A percentile compares a stretch with the other conserved stretches of the same genome.
phyloP scores from a whole-genome alignment of 129 eudicot species.

The Dittrichia graveolens region DNA sequence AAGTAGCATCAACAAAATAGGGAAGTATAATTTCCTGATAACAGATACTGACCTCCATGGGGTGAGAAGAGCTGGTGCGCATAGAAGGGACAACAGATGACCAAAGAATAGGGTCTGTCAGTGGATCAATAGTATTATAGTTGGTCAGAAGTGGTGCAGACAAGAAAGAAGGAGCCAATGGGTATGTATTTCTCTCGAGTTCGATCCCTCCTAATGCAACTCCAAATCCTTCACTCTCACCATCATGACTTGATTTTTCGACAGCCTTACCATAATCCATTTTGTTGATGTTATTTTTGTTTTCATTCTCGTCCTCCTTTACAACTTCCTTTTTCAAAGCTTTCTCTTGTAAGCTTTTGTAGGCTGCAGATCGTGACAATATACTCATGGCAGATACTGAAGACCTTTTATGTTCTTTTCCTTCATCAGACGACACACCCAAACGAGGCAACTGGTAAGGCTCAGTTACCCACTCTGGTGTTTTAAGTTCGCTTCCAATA shows the following conservation, averaged over 20 bases:
- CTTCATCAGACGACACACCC: conserved; percentile 54
- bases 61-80: conserved; percentile 66
- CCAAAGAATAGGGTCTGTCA: conserved; percentile 84
- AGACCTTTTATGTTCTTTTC: conserved; percentile 51
- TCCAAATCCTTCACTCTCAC: conserved; percentile 62
- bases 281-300: conserved; percentile 63
- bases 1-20: background rate
- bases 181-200: conserved; percentile 55
- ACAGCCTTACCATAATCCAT: conserved; percentile 66
- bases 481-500: conserved; percentile 63
- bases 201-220: conserved; percentile 56
- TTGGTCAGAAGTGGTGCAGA: conserved; percentile 81
- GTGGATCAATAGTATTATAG: conserved; percentile 73
- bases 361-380: conserved; percentile 80
- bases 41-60: conserved; percentile 60
- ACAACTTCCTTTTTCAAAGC: conserved; percentile 60
- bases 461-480: conserved; percentile 57
- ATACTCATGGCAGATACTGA: conserved; percentile 82
- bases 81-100: conserved; percentile 66
- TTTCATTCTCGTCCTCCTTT: conserved; percentile 70
- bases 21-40: background rate
- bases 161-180: conserved; percentile 66
- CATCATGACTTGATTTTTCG: conserved; percentile 56
- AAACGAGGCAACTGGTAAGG: conserved; percentile 90
- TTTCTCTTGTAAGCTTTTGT: conserved; percentile 77